Conservation (phyloP, 495 filamentous ascomycete genomes). For the Haplographium delicatum region DNA sequence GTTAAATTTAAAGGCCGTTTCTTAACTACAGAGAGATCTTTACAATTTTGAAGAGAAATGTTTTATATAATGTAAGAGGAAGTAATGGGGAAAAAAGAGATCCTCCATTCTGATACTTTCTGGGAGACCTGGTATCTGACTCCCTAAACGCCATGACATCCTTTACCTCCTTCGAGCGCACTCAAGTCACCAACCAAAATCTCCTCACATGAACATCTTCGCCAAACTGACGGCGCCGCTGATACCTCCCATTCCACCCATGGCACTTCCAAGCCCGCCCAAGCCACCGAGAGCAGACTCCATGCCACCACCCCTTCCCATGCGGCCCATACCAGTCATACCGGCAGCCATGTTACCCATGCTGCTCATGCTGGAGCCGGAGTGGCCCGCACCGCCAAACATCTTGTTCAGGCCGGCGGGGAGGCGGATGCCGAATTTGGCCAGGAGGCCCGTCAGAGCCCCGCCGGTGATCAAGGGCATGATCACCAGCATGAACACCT, state of each 20-base stretch:
- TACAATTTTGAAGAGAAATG: neutral
- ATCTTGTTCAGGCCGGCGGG: slow-evolving; percentile 53
- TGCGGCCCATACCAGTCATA: slow-evolving; percentile 27
- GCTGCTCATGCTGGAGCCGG: slow-evolving; percentile 22
- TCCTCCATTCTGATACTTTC: too few relatives aligned
- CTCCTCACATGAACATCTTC: slow-evolving; percentile 59
- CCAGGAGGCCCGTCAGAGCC: slow-evolving; percentile 64
- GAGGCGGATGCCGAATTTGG: slow-evolving; percentile 69
- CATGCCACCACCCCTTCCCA: slow-evolving; percentile 33
- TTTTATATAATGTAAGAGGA: neutral
- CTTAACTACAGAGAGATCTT: too few relatives aligned
- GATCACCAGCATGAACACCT: slow-evolving; percentile 78
- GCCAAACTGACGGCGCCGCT: slow-evolving; percentile 51
- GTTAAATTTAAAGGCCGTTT: neutral
- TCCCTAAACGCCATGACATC: too few relatives aligned
- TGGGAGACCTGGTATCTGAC: too few relatives aligned
- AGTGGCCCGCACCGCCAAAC: slow-evolving; percentile 34
- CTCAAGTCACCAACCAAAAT: neutral
- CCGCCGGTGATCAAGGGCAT: slow-evolving; percentile 81
- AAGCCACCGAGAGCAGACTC: slow-evolving; percentile 14
- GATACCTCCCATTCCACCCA: slow-evolving; percentile 40
- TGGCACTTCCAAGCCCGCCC: slow-evolving; percentile 12
- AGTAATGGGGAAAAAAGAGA: too few relatives aligned
- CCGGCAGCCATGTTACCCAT: slow-evolving; percentile 33
- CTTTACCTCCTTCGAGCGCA: too few relatives aligned